These are phyloP conservation scores for Prototheca cutis DNA, from an alignment of 163 green algal species.

Conservation along the genomic window DNA sequence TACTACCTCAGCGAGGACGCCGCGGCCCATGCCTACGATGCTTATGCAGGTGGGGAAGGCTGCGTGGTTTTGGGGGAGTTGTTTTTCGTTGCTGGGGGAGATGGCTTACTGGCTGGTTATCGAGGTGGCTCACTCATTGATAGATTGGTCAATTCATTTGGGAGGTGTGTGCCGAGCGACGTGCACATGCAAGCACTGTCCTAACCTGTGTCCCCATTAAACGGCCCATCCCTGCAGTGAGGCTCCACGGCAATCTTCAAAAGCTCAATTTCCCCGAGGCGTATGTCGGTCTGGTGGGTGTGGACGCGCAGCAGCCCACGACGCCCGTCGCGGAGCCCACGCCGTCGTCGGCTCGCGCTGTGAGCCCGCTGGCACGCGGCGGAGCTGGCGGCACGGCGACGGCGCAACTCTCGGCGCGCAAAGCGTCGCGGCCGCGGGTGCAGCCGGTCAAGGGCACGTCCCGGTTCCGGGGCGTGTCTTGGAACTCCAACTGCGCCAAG, in stretches of 20 bases:
- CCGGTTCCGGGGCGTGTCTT: slow-evolving; percentile 60
- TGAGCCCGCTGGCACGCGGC: background rate
- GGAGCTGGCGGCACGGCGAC: background rate
- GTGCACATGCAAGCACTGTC: too few relatives aligned
- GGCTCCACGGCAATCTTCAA: slow-evolving; percentile 7
- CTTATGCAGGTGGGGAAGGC: slow-evolving; percentile 9
- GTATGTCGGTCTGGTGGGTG: background rate
- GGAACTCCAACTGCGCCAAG: slow-evolving; percentile 59
- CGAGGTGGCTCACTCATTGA: too few relatives aligned
- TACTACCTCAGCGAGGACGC: slow-evolving; percentile 35
- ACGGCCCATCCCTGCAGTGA: background rate
- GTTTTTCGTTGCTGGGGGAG: too few relatives aligned
- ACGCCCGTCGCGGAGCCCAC: background rate
- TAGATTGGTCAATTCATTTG: too few relatives aligned
- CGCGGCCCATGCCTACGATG: slow-evolving; percentile 20
- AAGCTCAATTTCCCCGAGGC: slow-evolving; percentile 22
- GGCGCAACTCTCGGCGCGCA: background rate
- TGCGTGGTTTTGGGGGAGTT: too few relatives aligned
- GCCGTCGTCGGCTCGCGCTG: background rate
- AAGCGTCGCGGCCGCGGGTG: background rate
- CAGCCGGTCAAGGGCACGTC: slow-evolving; percentile 33
- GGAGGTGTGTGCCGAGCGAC: too few relatives aligned
- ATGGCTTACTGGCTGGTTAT: too few relatives aligned
- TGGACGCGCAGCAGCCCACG: background rate
- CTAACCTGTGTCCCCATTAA: too few relatives aligned